Evolutionary conservation across 2,329 filamentous ascomycete species (phyloP).

Genomic region (Beauveria medogensis): DNA sequence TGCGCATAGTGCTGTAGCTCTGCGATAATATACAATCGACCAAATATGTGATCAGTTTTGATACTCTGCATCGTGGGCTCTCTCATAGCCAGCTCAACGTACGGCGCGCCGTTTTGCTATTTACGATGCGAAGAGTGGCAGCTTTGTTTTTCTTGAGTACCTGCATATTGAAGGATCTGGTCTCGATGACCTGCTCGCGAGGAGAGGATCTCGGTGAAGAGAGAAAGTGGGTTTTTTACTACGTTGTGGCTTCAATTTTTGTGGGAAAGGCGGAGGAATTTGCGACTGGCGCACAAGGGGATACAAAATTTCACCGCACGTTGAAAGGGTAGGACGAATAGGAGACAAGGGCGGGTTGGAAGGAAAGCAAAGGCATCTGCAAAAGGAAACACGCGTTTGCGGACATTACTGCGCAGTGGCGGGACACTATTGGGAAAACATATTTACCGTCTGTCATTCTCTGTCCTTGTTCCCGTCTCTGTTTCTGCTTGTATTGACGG

Average conservation of each 20-base stretch:
- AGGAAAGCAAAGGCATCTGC: neutral
- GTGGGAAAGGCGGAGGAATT: neutral
- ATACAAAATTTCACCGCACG: neutral
- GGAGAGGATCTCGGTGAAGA: neutral
- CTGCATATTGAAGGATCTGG: neutral
- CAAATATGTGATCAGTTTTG: neutral
- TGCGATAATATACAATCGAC: conserved; percentile 3
- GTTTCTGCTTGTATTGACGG: neutral
- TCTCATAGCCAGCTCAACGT: neutral
- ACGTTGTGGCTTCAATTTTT: neutral
- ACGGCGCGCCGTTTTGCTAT: neutral
- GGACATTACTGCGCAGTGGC: neutral
- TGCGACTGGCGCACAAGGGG: conserved; percentile 4
- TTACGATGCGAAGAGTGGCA: neutral
- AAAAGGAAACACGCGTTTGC: neutral
- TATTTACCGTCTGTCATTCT: too few species aligned
- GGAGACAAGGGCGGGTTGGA: neutral
- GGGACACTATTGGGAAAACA: too few species aligned
- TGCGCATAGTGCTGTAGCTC: neutral
- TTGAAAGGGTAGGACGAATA: neutral
- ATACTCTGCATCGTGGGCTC: neutral
- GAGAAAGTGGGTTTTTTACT: neutral
- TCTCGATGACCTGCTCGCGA: neutral
- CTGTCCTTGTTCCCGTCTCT: too few species aligned
- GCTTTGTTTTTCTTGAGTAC: conserved; percentile 4